Percentiles rank a stretch among this genome's conserved stretches.
Evolutionary conservation across 192 early-diverging fungal species (phyloP).

Genomic region (Helicostylum pulchrum): DNA sequence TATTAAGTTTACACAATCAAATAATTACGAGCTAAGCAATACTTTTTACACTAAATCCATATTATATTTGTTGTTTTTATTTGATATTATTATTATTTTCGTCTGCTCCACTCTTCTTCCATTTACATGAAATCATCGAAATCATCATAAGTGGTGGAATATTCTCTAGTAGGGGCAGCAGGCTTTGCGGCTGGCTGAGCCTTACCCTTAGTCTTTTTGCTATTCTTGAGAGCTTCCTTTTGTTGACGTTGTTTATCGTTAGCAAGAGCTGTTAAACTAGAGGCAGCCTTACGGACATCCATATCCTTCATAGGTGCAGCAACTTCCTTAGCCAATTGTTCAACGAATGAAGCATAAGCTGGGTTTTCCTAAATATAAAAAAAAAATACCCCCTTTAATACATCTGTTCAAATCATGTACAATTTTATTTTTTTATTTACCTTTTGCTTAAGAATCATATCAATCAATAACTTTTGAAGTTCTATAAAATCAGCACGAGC

Average conservation of each 20-base stretch:
- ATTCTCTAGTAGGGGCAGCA: slow-evolving; percentile 15
- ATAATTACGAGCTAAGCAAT: too few species aligned
- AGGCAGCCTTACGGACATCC: slow-evolving; percentile 63
- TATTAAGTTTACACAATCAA: too few species aligned
- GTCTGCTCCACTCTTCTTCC: too few species aligned
- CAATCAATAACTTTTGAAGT: slow-evolving; percentile 53
- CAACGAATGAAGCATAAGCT: slow-evolving; percentile 55
- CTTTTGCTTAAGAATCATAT: slow-evolving; percentile 52
- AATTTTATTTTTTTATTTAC: slow-evolving; percentile 25
- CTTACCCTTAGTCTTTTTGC: slow-evolving; percentile 58
- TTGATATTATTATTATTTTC: too few species aligned
- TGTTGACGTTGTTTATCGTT: slow-evolving; percentile 69
- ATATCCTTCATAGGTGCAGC: slow-evolving; percentile 55
- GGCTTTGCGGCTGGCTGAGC: slow-evolving; percentile 13
- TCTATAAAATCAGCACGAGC: slow-evolving; percentile 68
- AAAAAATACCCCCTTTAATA: neutral
- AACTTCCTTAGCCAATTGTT: slow-evolving; percentile 62
- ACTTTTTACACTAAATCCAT: too few species aligned
- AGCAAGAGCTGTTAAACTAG: slow-evolving; percentile 62
- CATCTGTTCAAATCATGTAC: neutral
- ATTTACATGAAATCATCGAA: slow-evolving; percentile 39
- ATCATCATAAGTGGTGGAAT: slow-evolving; percentile 29
- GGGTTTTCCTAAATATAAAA: slow-evolving; percentile 12
- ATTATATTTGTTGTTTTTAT: too few species aligned
- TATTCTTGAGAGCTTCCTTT: slow-evolving; percentile 60